phyloP scores from a whole-genome alignment of 2,329 filamentous ascomycete species.

The Botrytis squamosa region DNA sequence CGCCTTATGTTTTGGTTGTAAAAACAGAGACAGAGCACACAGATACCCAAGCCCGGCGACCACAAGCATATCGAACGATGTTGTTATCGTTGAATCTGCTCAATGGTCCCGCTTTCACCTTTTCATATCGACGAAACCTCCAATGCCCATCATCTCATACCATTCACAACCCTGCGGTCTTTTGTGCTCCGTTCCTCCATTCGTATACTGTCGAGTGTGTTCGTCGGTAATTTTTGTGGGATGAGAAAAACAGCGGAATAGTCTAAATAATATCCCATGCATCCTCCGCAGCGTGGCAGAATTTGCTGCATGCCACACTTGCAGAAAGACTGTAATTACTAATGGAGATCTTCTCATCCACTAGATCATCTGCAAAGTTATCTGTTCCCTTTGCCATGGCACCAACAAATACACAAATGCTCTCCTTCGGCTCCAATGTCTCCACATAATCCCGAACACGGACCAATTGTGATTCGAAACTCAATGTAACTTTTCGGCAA shows the following conservation, averaged over 20 bases:
- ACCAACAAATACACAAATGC: conserved; percentile 95
- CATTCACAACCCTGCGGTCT: conserved; percentile 7
- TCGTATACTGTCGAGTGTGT: conserved; percentile 16
- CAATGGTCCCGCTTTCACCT: conserved; percentile 41
- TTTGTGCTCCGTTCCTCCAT: not conserved
- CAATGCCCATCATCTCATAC: conserved; percentile 21
- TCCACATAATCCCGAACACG: conserved; percentile 87
- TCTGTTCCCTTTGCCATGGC: conserved; percentile 98
- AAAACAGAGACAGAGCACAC: conserved; percentile 73
- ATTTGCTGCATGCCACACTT: conserved; percentile 98
- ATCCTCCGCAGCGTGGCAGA: conserved; percentile 97
- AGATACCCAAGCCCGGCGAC: conserved; percentile 60
- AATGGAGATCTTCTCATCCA: conserved; percentile 97
- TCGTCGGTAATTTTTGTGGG: conserved; percentile 4
- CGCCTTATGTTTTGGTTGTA: conserved; percentile 79
- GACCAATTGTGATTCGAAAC: conserved; percentile 86
- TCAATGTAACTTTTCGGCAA: conserved; percentile 95
- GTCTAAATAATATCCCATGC: conserved; percentile 86
- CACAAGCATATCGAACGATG: conserved; percentile 57
- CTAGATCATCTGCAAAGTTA: conserved; percentile 89
- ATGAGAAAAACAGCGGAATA: conserved; percentile 22
- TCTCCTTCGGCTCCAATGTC: conserved; percentile 75
- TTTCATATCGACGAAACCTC: conserved; percentile 35
- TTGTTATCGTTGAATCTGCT: conserved; percentile 64
- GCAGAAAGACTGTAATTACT: conserved; percentile 97